These are phyloP conservation scores for Rhizopogon rudus DNA, from an alignment of 768 basidiomycete genomes.

Conservation along the genomic window DNA sequence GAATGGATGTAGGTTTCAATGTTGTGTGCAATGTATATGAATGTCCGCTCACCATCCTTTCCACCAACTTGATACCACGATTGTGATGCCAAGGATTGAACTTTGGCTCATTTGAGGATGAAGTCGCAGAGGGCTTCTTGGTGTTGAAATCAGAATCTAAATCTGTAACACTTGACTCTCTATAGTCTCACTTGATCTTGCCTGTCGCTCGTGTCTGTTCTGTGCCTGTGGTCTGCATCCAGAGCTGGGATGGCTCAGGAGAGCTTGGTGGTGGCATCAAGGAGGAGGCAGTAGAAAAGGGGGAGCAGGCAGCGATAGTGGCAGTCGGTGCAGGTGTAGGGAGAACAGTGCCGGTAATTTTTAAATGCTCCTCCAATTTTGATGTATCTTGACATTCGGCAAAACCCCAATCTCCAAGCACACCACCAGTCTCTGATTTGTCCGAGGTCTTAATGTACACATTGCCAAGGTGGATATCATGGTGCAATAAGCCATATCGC, in stretches of 20 bases:
- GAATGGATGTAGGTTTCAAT: background rate
- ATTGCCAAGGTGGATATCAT: background rate
- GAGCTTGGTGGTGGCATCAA: too few relatives aligned
- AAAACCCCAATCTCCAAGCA: background rate
- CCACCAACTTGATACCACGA: background rate
- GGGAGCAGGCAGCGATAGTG: background rate
- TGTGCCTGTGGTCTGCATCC: too few relatives aligned
- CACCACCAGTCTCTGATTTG: background rate
- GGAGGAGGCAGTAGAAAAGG: background rate
- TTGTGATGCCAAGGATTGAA: background rate
- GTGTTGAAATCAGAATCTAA: too few relatives aligned
- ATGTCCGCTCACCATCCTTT: background rate
- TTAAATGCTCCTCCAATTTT: fast-evolving
- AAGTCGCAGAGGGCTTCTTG: too few relatives aligned
- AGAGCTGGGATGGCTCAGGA: too few relatives aligned
- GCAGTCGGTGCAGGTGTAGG: background rate
- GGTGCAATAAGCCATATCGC: background rate
- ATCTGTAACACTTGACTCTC: too few relatives aligned
- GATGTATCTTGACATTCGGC: background rate
- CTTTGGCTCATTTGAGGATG: too few relatives aligned
- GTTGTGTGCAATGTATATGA: background rate
- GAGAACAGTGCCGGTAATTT: background rate
- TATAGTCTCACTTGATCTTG: too few relatives aligned
- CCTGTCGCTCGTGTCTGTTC: too few relatives aligned
- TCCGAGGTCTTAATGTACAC: background rate